Conservation (phyloP, 1,284 basidiomycete species). For the Ceratobasidium sp. region DNA sequence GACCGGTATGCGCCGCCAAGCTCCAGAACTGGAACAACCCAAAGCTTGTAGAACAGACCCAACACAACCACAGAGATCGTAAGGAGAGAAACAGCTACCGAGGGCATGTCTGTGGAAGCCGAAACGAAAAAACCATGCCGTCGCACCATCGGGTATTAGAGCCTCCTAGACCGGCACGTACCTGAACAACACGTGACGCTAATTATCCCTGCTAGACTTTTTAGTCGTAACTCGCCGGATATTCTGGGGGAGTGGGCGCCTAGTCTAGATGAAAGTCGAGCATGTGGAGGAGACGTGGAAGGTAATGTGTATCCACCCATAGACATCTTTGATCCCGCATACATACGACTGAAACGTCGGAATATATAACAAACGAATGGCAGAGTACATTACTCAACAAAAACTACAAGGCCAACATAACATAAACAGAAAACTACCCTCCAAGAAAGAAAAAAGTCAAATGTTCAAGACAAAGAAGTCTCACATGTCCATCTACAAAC, state of each 20-base stretch:
- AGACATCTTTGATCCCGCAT: not conserved
- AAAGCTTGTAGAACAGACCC: conserved; percentile 22
- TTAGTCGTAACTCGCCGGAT: not conserved
- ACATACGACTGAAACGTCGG: conserved; percentile 19
- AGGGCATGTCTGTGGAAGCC: conserved; percentile 30
- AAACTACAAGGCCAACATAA: conserved; percentile 16
- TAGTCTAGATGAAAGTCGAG: not conserved
- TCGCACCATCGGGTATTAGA: not conserved
- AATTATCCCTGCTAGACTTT: not conserved
- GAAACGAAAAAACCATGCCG: conserved; percentile 4
- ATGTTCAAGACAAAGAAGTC: conserved; percentile 12
- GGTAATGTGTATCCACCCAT: not conserved
- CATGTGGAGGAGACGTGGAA: too few species aligned
- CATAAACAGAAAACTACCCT: not conserved
- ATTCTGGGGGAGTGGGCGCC: not conserved
- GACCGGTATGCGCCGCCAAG: conserved; percentile 25
- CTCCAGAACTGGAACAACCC: conserved; percentile 13
- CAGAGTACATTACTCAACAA: conserved; percentile 35
- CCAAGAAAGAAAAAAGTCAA: conserved; percentile 19
- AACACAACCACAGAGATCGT: not conserved
- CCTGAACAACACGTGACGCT: conserved; percentile 12
- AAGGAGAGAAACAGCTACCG: not conserved
- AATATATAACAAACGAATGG: conserved; percentile 9
- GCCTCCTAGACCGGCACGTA: conserved; percentile 6
- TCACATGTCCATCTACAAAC: conserved; percentile 14